Evolutionary conservation across 768 basidiomycete genomes (phyloP).

Genomic region (Paxillus rubicundulus): DNA sequence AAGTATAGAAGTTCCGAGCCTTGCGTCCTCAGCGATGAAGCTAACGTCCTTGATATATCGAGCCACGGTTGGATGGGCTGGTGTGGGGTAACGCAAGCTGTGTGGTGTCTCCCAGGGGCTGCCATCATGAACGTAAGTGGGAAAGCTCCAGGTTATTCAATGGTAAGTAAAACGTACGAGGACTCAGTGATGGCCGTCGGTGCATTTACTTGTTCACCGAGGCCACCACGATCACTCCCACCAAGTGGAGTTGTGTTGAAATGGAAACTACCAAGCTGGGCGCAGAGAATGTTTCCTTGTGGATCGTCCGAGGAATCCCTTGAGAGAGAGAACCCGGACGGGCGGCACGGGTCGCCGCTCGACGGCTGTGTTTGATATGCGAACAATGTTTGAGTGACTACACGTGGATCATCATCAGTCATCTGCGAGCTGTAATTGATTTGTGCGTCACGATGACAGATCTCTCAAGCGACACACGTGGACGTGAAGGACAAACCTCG

Average conservation of each 20-base stretch:
- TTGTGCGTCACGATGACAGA: constrained; percentile 12
- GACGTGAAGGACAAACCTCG: constrained; percentile 30
- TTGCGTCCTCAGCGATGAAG: constrained; percentile 25
- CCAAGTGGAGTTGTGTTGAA: constrained; percentile 15
- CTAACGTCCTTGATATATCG: constrained; percentile 9
- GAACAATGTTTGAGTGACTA: constrained; percentile 12
- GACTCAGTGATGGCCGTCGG: constrained; percentile 28
- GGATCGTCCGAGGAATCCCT: constrained; percentile 22
- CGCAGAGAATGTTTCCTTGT: constrained; percentile 23
- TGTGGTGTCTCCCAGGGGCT: constrained; percentile 24
- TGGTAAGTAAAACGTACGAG: constrained; percentile 18
- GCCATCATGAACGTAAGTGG: constrained; percentile 25
- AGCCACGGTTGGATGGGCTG: constrained; percentile 19
- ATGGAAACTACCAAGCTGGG: constrained; percentile 25
- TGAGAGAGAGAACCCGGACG: constrained; percentile 8
- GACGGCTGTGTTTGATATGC: constrained; percentile 23
- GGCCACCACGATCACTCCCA: constrained; percentile 10
- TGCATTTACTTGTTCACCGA: constrained; percentile 21
- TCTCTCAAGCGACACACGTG: constrained; percentile 18
- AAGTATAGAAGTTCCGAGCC: constrained; percentile 12
- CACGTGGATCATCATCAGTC: constrained; percentile 26
- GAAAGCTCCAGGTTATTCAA: constrained; percentile 7
- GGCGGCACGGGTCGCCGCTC: constrained; percentile 4
- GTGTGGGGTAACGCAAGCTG: constrained; percentile 27
- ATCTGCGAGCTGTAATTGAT: constrained; percentile 18